These are phyloP conservation scores for Ustilago vetiveriae DNA, from an alignment of 1,284 basidiomycete genomes.

Conservation along the genomic window DNA sequence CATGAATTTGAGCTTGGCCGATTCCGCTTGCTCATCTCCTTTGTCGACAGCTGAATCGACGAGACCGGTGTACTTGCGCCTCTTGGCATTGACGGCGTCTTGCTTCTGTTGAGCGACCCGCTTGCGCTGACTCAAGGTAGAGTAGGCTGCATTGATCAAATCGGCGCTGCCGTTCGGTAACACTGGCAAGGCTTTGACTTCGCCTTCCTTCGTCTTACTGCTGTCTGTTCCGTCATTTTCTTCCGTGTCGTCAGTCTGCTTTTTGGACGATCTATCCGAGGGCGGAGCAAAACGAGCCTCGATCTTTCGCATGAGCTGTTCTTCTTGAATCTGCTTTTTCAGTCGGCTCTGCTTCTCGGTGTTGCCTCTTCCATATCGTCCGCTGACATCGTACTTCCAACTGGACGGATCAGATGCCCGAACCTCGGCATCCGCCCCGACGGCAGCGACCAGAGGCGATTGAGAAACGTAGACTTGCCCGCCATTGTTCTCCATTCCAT, in stretches of 20 bases:
- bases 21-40: background rate
- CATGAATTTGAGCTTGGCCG: slow-evolving; percentile 18
- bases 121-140: slow-evolving; percentile 37
- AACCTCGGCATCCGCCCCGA: slow-evolving; percentile 2
- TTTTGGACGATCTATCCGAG: background rate
- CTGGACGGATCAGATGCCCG: slow-evolving; percentile 30
- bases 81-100: slow-evolving; percentile 3
- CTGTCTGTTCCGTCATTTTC: background rate
- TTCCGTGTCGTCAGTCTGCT: background rate
- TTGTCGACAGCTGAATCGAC: background rate
- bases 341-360: slow-evolving; percentile 31
- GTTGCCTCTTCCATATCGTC: slow-evolving; percentile 28
- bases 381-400: slow-evolving; percentile 37
- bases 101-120: slow-evolving; percentile 11
- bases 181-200: slow-evolving; percentile 3
- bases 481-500: slow-evolving; percentile 40
- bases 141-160: slow-evolving; percentile 39
- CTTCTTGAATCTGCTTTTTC: slow-evolving; percentile 34
- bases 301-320: slow-evolving; percentile 29
- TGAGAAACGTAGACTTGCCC: slow-evolving; percentile 26
- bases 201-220: background rate
- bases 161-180: slow-evolving; percentile 32
- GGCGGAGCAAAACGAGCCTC: slow-evolving; percentile 20
- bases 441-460: slow-evolving; percentile 1
- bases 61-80: slow-evolving; percentile 33